Base-by-base conservation (phyloP, 2,329 filamentous ascomycete genomes). In the Ophiostoma populinum region DNA sequence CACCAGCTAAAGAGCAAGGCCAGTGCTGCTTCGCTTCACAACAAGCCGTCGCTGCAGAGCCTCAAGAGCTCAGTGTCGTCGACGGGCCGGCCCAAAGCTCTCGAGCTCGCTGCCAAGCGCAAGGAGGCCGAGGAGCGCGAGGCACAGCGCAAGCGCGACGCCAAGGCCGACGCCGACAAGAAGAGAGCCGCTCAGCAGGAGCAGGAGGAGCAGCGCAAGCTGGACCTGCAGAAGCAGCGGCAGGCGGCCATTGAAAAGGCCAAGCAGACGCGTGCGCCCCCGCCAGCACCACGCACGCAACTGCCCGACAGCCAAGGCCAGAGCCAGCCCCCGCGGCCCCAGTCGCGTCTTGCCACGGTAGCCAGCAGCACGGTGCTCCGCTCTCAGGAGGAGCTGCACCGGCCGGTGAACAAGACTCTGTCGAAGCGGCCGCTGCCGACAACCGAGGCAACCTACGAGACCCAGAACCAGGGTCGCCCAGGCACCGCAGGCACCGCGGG, bases 101-200 rank as follows among this genome's bases (percentile, higher is more conserved):
- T 86, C 16, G 73, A 86, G 36, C 63, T 79, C 32, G 81, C 78
- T 3, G 79, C 81, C 25, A 77, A 75, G 49, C 86, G 85, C 54
- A 87, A 79, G 50, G 83, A 92, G 51, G 77, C 75, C 51, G 85
- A 92, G 46, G 82, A 92, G 50, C 72, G 75, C 32, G 80, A 85
- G 43, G 71, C 73, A 11, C 75, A 85, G 47, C 72, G 76, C 33
- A 87, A 82, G 49, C 75, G 76, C 7, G 80, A 92, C 15, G 75
- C 78, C 24, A 93, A 92, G 55, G 69, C 75, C 12, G 81, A 92
- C 47, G 59, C 80, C 22, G 83, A 92, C 50, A 74, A 79, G 32
- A 83, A 85, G 56, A 68, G 79, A 40, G 70, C 70, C 32, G 71
- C 69, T 6, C 53, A 59, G 13, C 74, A 77, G 45, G 74, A 78